These are phyloP conservation scores for Saccharomycopsis fibuligera DNA, from an alignment of 805 yeast species.

Conservation along the genomic window DNA sequence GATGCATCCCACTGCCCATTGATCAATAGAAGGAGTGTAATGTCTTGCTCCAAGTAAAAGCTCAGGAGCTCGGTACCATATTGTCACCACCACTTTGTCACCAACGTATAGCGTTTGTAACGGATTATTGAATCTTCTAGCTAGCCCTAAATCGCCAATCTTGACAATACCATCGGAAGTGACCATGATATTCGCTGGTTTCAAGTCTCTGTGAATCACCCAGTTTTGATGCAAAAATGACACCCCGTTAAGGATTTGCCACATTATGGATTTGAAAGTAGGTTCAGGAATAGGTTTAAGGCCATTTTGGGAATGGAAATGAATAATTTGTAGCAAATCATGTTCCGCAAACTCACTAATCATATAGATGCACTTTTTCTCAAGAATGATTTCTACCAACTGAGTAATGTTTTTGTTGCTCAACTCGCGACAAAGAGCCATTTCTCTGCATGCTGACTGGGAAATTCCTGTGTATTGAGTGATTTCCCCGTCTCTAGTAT, in stretches of 20 bases:
- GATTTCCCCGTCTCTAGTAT: constrained; percentile 78
- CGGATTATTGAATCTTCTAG: constrained; percentile 81
- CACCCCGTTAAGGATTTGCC: constrained; percentile 92
- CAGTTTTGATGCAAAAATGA: constrained; percentile 90
- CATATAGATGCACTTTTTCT: constrained; percentile 87
- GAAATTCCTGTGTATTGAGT: constrained; percentile 90
- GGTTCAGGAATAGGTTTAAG: constrained; percentile 68
- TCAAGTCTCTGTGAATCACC: constrained; percentile 91
- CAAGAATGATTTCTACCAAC: constrained; percentile 76
- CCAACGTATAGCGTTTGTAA: constrained; percentile 83
- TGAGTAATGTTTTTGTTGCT: constrained; percentile 73
- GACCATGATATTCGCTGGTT: constrained; percentile 98
- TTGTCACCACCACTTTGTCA: constrained; percentile 93
- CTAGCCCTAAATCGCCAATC: constrained; percentile 91
- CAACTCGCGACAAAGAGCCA: constrained; percentile 89
- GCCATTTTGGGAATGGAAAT: constrained; percentile 89
- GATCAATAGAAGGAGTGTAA: constrained; percentile 85
- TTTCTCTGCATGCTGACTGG: constrained; percentile 93
- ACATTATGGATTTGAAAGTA: constrained; percentile 76
- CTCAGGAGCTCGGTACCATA: constrained; percentile 96
- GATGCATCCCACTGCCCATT: constrained; percentile 96
- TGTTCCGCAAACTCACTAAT: constrained; percentile 95
- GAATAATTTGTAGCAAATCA: constrained; percentile 89
- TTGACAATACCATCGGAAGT: constrained; percentile 84
- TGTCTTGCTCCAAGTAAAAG: constrained; percentile 84